Evolutionary conservation across 495 filamentous ascomycete genomes (phyloP), one percentile per base, ranked within the genome.

Genomic region (Annulohypoxylon stygium): DNA sequence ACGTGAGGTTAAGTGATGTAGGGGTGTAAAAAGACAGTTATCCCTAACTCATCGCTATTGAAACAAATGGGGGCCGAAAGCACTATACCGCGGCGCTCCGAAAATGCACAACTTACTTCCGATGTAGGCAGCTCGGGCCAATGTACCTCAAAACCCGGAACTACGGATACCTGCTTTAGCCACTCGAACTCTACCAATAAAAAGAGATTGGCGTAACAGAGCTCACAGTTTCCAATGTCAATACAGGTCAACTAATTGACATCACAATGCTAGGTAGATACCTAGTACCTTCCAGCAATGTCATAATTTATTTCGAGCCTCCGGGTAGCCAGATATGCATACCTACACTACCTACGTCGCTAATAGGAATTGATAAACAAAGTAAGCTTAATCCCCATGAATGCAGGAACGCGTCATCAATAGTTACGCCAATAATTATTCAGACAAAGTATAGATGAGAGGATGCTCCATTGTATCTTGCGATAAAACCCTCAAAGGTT

Each of bases 81-180:
- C 30, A 30, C 20, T n/a, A 39, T 16, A 20, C 20, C 23, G 14
- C 14, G 54, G n/a, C 33, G 34, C 33, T 6, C 33, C 54, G 2
- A n/a, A 58, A 33, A 58, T 12, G 33, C 54, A 18, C 25, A 33
- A n/a, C 7, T 1, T 58, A 58, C 14, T 37, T 58, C 54, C 54
- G 54, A 60, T 45, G 54, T 51, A 67, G 30, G 34, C 54, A 67
- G 10, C 16, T 60, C 54, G 54, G 54, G 18, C 14, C 20, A 58
- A 39, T 58, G 34, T 20, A 58, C 3, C 11, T 55, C n/a, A 0
- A 41, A 59, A 16, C 2, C 55, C 20, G 26, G 16, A 9, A 23
- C 34, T 7, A 59, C 20, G 55, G 34, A 41, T 41, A 41, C 34
- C 2, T 37, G 36, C 55, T 39, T 51, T 11, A 51, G 20, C 6